Conservation (phyloP, 2,329 filamentous ascomycete species). For the Zymoseptoria pseudotritici region DNA sequence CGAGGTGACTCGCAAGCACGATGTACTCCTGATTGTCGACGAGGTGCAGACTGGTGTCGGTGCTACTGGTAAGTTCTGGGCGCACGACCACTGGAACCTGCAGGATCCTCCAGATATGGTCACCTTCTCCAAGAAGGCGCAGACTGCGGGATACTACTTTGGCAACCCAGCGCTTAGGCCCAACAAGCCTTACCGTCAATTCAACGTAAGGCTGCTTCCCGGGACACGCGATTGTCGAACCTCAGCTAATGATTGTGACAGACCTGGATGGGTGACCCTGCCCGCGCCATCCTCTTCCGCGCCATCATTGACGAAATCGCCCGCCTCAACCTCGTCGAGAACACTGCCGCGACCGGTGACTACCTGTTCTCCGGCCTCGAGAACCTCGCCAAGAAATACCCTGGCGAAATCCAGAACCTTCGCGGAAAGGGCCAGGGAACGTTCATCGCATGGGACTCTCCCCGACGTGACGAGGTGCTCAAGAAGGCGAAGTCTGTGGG, state of each 20-base stretch:
- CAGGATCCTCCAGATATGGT: slow-evolving; percentile 79
- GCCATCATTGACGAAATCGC: slow-evolving; percentile 78
- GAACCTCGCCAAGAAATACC: slow-evolving; percentile 61
- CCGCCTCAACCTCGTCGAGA: slow-evolving; percentile 65
- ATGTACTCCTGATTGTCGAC: slow-evolving; percentile 81
- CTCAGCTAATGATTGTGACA: slow-evolving; percentile 7
- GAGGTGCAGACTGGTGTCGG: slow-evolving; percentile 92
- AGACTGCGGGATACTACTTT: slow-evolving; percentile 89
- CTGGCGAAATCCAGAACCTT: slow-evolving; percentile 71
- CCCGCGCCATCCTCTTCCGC: slow-evolving; percentile 75
- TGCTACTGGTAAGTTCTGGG: slow-evolving; percentile 92
- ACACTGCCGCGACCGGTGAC: slow-evolving; percentile 69
- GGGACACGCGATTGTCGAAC: background rate
- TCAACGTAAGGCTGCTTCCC: slow-evolving; percentile 50
- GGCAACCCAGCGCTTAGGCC: slow-evolving; percentile 71
- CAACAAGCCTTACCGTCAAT: slow-evolving; percentile 91
- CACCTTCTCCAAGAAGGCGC: slow-evolving; percentile 91
- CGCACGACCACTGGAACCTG: slow-evolving; percentile 90
- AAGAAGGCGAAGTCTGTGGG: slow-evolving; percentile 70
- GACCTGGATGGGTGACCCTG: slow-evolving; percentile 84
- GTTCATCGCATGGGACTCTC: slow-evolving; percentile 87
- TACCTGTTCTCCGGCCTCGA: slow-evolving; percentile 70
- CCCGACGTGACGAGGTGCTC: slow-evolving; percentile 70
- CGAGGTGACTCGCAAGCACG: slow-evolving; percentile 67
- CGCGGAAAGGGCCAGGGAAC: slow-evolving; percentile 83